Conservation (phyloP, 345 rosid genomes). For the Lenwebbia sp. region DNA sequence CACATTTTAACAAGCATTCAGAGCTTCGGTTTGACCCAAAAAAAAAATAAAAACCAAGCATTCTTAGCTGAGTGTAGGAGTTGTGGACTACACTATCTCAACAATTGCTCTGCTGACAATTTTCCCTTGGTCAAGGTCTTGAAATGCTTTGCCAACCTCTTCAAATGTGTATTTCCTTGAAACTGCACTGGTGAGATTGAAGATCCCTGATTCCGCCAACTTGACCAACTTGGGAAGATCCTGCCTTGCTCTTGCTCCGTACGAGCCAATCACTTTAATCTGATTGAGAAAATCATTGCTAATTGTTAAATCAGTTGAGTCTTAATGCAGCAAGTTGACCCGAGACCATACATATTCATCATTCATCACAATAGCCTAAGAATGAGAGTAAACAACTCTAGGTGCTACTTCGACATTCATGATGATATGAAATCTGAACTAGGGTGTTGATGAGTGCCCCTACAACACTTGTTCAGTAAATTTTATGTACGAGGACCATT, state of each 20-base stretch:
- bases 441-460: not conserved
- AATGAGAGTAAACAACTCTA: not conserved
- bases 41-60: no score
- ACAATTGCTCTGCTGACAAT: constrained; percentile 76
- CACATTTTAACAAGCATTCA: not conserved
- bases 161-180: constrained; percentile 72
- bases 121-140: constrained; percentile 78
- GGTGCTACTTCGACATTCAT: not conserved
- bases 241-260: constrained; percentile 90
- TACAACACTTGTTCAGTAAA: not conserved
- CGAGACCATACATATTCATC: not conserved
- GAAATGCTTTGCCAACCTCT: constrained; percentile 64
- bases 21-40: no score
- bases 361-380: not conserved
- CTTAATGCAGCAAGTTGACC: not conserved
- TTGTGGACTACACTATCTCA: constrained; percentile 43
- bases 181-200: constrained; percentile 63
- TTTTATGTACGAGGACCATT: not conserved
- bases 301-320: not conserved
- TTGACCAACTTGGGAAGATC: constrained; percentile 88
- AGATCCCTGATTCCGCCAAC: constrained; percentile 81
- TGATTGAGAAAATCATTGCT: constrained; percentile 15
- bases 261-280: constrained; percentile 83
- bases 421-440: not conserved
- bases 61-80: not conserved